phyloP scores from a whole-genome alignment of 768 basidiomycete genomes.

The Boletus tomentosulus region DNA sequence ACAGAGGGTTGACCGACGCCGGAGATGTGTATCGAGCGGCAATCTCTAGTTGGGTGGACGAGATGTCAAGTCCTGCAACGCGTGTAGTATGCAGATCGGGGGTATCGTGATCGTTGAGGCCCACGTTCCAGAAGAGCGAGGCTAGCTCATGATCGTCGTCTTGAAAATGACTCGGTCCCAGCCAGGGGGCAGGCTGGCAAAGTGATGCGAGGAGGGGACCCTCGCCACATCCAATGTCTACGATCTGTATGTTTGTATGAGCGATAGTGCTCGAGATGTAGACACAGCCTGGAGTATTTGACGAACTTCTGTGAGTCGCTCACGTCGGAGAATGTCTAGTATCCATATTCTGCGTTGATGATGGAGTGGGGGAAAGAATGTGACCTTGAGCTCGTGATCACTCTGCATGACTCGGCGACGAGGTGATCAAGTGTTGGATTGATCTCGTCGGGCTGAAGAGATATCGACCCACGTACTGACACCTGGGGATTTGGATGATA shows the following conservation, averaged over 20 bases:
- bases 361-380: slow-evolving; percentile 63
- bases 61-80: slow-evolving; percentile 70
- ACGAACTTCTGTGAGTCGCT: slow-evolving; percentile 51
- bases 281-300: neutral
- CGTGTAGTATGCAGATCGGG: slow-evolving; percentile 55
- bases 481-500: neutral
- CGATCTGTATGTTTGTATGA: slow-evolving; percentile 42
- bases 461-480: neutral
- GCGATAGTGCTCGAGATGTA: neutral
- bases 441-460: neutral
- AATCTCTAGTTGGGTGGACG: slow-evolving; percentile 46
- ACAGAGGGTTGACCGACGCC: slow-evolving; percentile 28
- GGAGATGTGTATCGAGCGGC: slow-evolving; percentile 50
- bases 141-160: slow-evolving; percentile 19
- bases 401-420: slow-evolving; percentile 14
- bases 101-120: slow-evolving; percentile 36
- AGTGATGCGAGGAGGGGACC: slow-evolving; percentile 69
- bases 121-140: slow-evolving; percentile 21
- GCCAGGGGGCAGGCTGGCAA: slow-evolving; percentile 72
- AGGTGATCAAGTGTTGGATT: neutral
- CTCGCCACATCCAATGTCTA: slow-evolving; percentile 85
- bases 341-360: slow-evolving; percentile 73
- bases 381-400: slow-evolving; percentile 40
- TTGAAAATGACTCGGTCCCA: slow-evolving; percentile 31
- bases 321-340: slow-evolving; percentile 55